phyloP scores from a whole-genome alignment of 306 rosid species.

The Vigna mungo region DNA sequence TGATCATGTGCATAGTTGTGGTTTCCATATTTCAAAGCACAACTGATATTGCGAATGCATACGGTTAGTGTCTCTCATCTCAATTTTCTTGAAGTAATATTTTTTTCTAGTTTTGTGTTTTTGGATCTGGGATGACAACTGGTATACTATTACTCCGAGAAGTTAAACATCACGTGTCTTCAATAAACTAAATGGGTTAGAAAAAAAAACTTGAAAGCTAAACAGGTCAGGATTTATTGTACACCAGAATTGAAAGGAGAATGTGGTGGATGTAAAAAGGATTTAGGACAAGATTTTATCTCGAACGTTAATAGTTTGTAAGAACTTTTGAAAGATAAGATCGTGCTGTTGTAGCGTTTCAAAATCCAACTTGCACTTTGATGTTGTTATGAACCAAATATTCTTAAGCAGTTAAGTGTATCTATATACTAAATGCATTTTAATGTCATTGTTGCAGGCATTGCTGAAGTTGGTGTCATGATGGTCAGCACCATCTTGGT shows the following conservation, averaged over 20 bases:
- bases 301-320: background rate
- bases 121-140: background rate
- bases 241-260: background rate
- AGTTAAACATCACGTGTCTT: background rate
- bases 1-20: conserved; percentile 90
- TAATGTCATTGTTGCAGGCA: conserved; percentile 62
- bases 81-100: conserved; percentile 23
- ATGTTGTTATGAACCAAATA: background rate
- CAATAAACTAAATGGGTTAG: background rate
- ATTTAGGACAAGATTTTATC: background rate
- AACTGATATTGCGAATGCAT: conserved; percentile 95
- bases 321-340: background rate
- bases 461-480: conserved; percentile 99
- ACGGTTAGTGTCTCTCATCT: conserved; percentile 63
- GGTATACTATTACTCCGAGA: background rate
- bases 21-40: conserved; percentile 85
- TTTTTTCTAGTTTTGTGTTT: background rate
- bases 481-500: conserved; percentile 92
- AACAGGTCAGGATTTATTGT: background rate
- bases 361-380: background rate
- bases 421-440: conserved; percentile 42
- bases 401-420: background rate
- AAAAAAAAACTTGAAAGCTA: background rate
- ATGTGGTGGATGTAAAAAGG: background rate
- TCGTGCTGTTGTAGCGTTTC: background rate